A percentile compares a stretch with the other conserved stretches of the same genome.
Evolutionary conservation across 352 stramenopile genomes (phyloP).

Genomic region (Phytophthora cryptogea): DNA sequence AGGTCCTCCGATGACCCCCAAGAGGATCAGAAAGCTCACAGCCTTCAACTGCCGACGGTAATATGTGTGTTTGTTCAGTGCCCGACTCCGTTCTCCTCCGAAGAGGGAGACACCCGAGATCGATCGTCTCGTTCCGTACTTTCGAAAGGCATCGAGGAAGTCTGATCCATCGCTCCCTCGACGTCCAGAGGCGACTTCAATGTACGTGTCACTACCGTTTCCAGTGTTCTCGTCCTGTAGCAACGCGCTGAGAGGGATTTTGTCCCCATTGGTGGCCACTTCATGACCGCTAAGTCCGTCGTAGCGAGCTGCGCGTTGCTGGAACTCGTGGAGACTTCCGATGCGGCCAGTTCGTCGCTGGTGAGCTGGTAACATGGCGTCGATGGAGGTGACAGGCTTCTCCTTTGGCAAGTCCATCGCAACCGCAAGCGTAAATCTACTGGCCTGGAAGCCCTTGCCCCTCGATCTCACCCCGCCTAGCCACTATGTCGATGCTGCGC

Average conservation of each 20-base stretch:
- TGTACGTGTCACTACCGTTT: constrained; percentile 13
- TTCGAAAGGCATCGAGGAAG: constrained; percentile 44
- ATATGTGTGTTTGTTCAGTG: constrained; percentile 48
- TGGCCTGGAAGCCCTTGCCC: constrained; percentile 17
- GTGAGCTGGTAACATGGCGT: constrained; percentile 55
- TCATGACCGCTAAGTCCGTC: constrained; percentile 17
- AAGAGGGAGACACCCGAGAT: constrained; percentile 67
- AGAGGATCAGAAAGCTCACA: constrained; percentile 75
- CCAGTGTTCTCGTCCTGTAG: constrained; percentile 17
- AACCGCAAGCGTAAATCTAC: neutral
- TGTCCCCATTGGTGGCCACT: constrained; percentile 27
- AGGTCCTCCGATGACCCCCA: constrained; percentile 80
- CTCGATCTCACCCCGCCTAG: constrained; percentile 14
- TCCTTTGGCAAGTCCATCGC: constrained; percentile 26
- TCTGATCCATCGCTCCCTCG: constrained; percentile 39
- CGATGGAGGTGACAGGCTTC: constrained; percentile 1
- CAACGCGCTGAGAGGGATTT: constrained; percentile 16
- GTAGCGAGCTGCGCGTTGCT: constrained; percentile 75
- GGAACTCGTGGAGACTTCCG: constrained; percentile 81
- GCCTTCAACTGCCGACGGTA: constrained; percentile 72
- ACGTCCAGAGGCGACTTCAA: constrained; percentile 20
- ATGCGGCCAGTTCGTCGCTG: constrained; percentile 76
- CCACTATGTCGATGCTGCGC: constrained; percentile 1
- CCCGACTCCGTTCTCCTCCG: constrained; percentile 48
- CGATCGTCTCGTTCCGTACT: constrained; percentile 47